Percentiles rank a stretch among this genome's conserved stretches.
phyloP scores from a whole-genome alignment of 2,329 filamentous ascomycete species.

The Penicillium psychrosexuale region DNA sequence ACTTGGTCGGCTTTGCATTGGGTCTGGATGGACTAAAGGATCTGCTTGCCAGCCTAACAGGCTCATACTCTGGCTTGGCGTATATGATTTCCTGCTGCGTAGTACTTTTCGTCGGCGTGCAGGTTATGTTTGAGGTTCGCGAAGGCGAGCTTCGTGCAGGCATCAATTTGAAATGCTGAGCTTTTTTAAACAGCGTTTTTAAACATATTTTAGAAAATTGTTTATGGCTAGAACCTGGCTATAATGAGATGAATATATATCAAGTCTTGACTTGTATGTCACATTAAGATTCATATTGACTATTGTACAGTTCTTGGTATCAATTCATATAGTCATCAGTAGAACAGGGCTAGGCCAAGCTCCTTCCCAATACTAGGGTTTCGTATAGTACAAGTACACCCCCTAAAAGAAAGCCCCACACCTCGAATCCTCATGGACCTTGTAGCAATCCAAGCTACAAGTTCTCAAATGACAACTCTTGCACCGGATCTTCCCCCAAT shows the following conservation, averaged over 20 bases:
- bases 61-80: slow-evolving; percentile 68
- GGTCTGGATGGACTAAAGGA: slow-evolving; percentile 82
- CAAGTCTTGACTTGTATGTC: not conserved
- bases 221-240: too few species aligned
- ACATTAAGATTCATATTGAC: slow-evolving; percentile 3
- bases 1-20: slow-evolving; percentile 90
- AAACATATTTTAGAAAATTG: not conserved
- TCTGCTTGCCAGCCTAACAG: slow-evolving; percentile 71
- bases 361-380: slow-evolving; percentile 8
- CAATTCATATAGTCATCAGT: slow-evolving; percentile 20
- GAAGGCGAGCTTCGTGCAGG: slow-evolving; percentile 80
- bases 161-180: slow-evolving; percentile 75
- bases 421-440: slow-evolving; percentile 47
- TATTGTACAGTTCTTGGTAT: slow-evolving; percentile 18
- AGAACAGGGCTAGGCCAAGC: not conserved
- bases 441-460: slow-evolving; percentile 49
- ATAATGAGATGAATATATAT: not conserved
- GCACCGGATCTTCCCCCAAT: slow-evolving; percentile 51
- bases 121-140: slow-evolving; percentile 95
- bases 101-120: slow-evolving; percentile 78
- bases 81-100: slow-evolving; percentile 70
- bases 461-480: slow-evolving; percentile 47
- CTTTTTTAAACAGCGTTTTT: not conserved
- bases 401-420: slow-evolving; percentile 43
- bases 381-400: not conserved